Percentiles rank a stretch among this genome's conserved stretches.
Evolutionary conservation across 441 rosid genomes (phyloP).

Genomic region (Manihot esculenta): DNA sequence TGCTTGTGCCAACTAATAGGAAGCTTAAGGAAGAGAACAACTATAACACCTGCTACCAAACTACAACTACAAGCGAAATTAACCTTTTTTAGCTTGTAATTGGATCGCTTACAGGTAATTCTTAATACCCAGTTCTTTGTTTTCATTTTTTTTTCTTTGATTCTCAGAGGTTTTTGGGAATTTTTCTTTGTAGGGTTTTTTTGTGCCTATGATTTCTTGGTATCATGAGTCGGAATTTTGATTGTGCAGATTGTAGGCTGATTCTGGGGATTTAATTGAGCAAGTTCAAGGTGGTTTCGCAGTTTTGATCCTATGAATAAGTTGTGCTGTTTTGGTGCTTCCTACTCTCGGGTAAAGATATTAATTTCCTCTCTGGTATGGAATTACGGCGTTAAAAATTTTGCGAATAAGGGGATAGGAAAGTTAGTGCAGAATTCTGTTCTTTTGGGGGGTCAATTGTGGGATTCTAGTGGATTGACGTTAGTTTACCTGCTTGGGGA

Average conservation of each 20-base stretch:
- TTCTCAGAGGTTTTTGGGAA: constrained; percentile 12
- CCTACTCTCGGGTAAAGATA: constrained; percentile 49
- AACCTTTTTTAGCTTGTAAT: constrained; percentile 14
- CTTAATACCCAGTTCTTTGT: constrained; percentile 26
- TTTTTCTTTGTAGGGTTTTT: constrained; percentile 16
- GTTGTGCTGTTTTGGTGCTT: constrained; percentile 64
- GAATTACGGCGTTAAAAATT: no score
- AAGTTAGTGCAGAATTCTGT: background rate
- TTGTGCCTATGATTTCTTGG: background rate
- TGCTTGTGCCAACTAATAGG: constrained; percentile 26
- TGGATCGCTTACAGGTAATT: constrained; percentile 35
- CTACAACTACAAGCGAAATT: constrained; percentile 12
- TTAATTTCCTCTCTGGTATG: no score
- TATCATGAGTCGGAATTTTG: constrained; percentile 22
- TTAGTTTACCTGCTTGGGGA: constrained; percentile 5
- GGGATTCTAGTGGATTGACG: constrained; percentile 10
- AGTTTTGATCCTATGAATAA: constrained; percentile 50
- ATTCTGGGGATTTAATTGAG: constrained; percentile 32
- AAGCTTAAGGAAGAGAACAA: background rate
- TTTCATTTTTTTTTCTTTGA: background rate
- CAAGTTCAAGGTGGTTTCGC: constrained; percentile 25
- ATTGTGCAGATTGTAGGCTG: constrained; percentile 37
- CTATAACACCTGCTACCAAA: background rate
- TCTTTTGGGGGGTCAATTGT: constrained; percentile 19
- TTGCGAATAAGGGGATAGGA: no score